Conservation (phyloP, 805 yeast species). For the Zygosaccharomyces kombuchaensis region DNA sequence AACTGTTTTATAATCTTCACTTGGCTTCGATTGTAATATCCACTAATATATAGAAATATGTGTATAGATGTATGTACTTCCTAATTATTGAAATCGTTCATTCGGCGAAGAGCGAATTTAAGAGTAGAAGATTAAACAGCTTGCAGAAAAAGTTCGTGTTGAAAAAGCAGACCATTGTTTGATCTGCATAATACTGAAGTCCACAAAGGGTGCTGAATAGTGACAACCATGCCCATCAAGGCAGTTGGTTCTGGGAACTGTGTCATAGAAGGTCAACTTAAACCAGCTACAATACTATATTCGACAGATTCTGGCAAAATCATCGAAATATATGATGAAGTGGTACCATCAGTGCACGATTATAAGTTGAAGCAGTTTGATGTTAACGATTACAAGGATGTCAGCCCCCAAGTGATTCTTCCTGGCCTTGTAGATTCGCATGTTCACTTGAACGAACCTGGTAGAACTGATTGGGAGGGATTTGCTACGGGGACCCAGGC, state of each 20-base stretch:
- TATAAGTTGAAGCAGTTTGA: slow-evolving; percentile 41
- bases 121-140: background rate
- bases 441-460: slow-evolving; percentile 94
- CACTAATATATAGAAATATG: background rate
- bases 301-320: slow-evolving; percentile 57
- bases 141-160: background rate
- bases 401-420: slow-evolving; percentile 61
- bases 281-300: slow-evolving; percentile 63
- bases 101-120: background rate
- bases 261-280: slow-evolving; percentile 42
- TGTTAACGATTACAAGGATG: slow-evolving; percentile 46
- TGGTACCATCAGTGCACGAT: slow-evolving; percentile 38
- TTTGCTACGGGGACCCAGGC: slow-evolving; percentile 94
- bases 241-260: slow-evolving; percentile 62
- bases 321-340: slow-evolving; percentile 42
- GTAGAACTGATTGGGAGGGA: slow-evolving; percentile 98
- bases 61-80: background rate
- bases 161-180: too few species aligned
- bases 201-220: background rate
- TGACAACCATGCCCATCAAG: slow-evolving; percentile 15
- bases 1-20: background rate
- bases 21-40: slow-evolving; percentile 4
- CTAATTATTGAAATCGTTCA: background rate
- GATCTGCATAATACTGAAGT: too few species aligned
- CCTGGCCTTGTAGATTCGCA: slow-evolving; percentile 95